phyloP scores from a whole-genome alignment of 2,329 filamentous ascomycete genomes.

The Mycosphaerella sp. region DNA sequence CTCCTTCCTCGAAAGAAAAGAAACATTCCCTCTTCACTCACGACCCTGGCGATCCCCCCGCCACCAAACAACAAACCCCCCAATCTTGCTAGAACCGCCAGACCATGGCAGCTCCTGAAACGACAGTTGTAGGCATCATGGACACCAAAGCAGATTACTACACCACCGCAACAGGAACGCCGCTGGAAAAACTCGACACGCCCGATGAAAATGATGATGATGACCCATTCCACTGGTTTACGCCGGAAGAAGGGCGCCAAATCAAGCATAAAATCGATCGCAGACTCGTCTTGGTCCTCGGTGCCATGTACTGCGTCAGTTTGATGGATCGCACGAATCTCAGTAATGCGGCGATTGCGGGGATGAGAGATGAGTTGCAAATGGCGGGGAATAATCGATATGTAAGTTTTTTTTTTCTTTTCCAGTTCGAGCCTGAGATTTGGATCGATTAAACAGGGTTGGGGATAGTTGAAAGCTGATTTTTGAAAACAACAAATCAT shows the following conservation, averaged over 20 bases:
- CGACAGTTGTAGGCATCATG: neutral
- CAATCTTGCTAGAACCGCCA: neutral
- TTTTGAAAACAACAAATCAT: slow-evolving; percentile 17
- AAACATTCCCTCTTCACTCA: too few species aligned
- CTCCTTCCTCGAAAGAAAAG: too few species aligned
- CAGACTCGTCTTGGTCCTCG: slow-evolving; percentile 4
- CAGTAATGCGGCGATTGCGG: slow-evolving; percentile 31
- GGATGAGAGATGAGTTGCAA: slow-evolving; percentile 16
- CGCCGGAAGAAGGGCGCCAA: slow-evolving; percentile 55
- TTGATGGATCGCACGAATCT: slow-evolving; percentile 8
- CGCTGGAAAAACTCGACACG: slow-evolving; percentile 2
- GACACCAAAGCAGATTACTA: neutral
- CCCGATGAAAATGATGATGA: slow-evolving; percentile 28
- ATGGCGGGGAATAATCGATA: slow-evolving; percentile 16
- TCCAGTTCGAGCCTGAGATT: too few species aligned
- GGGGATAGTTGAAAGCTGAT: neutral
- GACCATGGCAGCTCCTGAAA: neutral
- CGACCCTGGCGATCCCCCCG: neutral
- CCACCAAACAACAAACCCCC: neutral
- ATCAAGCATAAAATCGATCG: slow-evolving; percentile 53
- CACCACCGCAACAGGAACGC: neutral
- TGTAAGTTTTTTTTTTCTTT: slow-evolving; percentile 14
- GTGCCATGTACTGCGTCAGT: slow-evolving; percentile 8
- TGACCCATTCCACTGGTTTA: slow-evolving; percentile 40
- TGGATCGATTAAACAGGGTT: too few species aligned